Percentiles rank a stretch among this genome's conserved stretches.
These are phyloP conservation scores for Aspergillus biplanus DNA, from an alignment of 495 filamentous ascomycete genomes.

Conservation along the genomic window DNA sequence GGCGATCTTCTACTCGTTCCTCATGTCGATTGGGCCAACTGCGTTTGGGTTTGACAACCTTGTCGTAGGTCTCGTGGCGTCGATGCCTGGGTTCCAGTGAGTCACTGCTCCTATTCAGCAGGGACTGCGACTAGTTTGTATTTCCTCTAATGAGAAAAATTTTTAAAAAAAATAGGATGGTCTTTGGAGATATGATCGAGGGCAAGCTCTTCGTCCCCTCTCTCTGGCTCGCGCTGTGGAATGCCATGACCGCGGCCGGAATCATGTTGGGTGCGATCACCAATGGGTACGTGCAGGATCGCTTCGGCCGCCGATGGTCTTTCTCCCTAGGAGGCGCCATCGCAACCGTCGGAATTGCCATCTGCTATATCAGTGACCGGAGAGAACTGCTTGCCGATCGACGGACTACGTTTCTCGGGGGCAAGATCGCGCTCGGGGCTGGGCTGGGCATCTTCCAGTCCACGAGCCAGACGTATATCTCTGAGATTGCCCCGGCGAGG, in stretches of 20 bases:
- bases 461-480: neutral
- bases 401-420: neutral
- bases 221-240: neutral
- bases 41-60: neutral
- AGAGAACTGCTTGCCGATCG: neutral
- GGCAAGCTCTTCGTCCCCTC: neutral
- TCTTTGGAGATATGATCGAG: neutral
- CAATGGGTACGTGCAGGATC: neutral
- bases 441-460: neutral
- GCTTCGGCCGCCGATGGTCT: neutral
- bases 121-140: neutral
- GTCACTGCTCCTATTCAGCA: neutral
- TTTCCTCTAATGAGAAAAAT: neutral
- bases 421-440: neutral
- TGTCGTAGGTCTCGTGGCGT: neutral
- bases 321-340: neutral
- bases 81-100: neutral
- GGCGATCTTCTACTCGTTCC: constrained; percentile 2
- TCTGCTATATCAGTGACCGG: neutral
- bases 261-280: neutral
- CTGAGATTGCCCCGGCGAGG: neutral
- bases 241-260: neutral
- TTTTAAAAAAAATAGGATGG: constrained; percentile 3
- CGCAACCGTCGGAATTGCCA: neutral
- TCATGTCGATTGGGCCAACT: neutral